phyloP scores from a whole-genome alignment of 192 early-diverging fungal species.

The Coemansia sp. region DNA sequence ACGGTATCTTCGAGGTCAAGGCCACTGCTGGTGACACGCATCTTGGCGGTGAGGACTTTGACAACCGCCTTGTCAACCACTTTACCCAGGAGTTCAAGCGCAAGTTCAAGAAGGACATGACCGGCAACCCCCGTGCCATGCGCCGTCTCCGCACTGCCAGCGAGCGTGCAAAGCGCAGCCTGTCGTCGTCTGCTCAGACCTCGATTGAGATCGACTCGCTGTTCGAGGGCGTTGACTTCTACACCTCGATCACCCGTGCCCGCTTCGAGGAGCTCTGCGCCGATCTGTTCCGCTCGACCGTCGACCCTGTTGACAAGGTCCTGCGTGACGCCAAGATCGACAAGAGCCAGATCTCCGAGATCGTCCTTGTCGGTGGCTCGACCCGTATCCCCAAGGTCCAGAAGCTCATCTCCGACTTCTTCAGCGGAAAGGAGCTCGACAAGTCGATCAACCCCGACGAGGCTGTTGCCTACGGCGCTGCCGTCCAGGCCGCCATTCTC shows the following conservation, averaged over 20 bases:
- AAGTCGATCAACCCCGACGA: slow-evolving; percentile 99
- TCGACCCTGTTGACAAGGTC: slow-evolving; percentile 96
- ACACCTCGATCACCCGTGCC: slow-evolving; percentile 96
- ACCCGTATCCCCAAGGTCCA: slow-evolving; percentile 99
- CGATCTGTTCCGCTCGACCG: slow-evolving; percentile 92
- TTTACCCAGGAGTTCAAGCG: slow-evolving; percentile 96
- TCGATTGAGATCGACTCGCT: slow-evolving; percentile 96
- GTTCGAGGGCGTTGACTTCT: slow-evolving; percentile 97
- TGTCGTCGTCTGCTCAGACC: slow-evolving; percentile 92
- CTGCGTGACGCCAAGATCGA: slow-evolving; percentile 95
- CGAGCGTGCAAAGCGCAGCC: slow-evolving; percentile 97
- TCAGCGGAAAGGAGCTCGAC: slow-evolving; percentile 99
- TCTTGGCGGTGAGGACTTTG: slow-evolving; percentile 99
- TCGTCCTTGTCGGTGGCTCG: slow-evolving; percentile 97
- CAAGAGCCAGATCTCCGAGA: slow-evolving; percentile 87
- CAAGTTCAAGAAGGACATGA: slow-evolving; percentile 91
- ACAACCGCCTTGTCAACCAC: slow-evolving; percentile 97
- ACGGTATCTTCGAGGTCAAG: slow-evolving; percentile 98
- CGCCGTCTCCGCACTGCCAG: slow-evolving; percentile 96
- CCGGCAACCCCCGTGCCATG: slow-evolving; percentile 85
- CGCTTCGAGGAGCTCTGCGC: slow-evolving; percentile 99
- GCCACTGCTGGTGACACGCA: slow-evolving; percentile 99
- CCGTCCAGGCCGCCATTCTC: slow-evolving; percentile 96
- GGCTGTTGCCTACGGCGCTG: slow-evolving; percentile 98
- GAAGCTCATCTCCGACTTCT: slow-evolving; percentile 97